Base-by-base conservation (phyloP, 805 yeast genomes). In the Starmerella riodocensis region DNA sequence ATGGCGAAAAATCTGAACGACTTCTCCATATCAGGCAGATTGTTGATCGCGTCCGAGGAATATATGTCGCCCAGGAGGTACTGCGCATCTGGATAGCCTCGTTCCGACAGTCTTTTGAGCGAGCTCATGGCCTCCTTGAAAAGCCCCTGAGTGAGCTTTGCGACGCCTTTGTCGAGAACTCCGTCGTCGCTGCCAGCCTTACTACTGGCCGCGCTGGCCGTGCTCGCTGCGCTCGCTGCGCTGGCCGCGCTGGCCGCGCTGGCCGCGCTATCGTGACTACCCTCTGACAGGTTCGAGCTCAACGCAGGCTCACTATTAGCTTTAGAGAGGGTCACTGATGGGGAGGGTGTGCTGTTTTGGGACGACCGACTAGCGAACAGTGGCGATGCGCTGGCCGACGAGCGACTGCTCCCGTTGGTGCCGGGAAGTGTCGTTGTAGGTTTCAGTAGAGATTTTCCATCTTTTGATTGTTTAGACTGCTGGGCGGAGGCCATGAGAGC, bases 21-120 rank as follows among this genome's bases (percentile, higher is more conserved):
- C 48, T 81, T 86, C 47, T 70, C 73, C 50, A 78, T 69, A 37
- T 86, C 94, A 9, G 77, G 65, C 56, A 79, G 81, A 1, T 86
- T 91, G 5, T 41, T 43, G 40, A 85, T 67, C 0, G 82, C 83
- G 3, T 94, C 93, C 2, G 88, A 76, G 11, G 86, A 71, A 57
- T 77, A 77, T 0, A 88, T 85, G 59, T 88, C 97, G n/a, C 76
- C 98, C 23, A 91, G 62, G 21, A 86, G 66, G 54, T 88, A 91
- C 58, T 91, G 97, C 0, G 97, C 93, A 38, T 88, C 94, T 1
- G 78, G 69, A 50, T 76, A 78, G 6, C 94, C 93, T 46, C 78
- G 76, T 41, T 80, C 85, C 16, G 85, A 65, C 32, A 86, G 67
- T 49, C 73, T 73, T 49, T 73, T 76, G 47, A 86, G 66, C 49